These are phyloP conservation scores for Beta lomatogona DNA, from an alignment of 179 eudicot genomes.

Conservation along the genomic window DNA sequence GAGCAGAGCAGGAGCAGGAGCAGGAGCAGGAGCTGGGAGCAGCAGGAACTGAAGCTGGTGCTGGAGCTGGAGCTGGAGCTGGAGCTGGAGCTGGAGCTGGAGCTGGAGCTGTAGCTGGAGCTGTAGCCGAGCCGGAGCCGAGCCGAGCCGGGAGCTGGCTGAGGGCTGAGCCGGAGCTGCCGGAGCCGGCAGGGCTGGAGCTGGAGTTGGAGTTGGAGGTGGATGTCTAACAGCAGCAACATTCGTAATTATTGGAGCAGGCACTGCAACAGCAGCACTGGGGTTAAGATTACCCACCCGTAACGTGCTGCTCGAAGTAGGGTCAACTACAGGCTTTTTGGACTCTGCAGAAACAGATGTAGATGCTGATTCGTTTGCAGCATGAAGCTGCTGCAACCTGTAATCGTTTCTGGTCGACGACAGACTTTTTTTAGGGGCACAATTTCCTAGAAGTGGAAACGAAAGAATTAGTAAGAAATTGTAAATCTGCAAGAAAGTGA, in stretches of 20 bases:
- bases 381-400: constrained; percentile 73
- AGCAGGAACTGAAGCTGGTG: background rate
- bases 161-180: no score
- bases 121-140: background rate
- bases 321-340: constrained; percentile 44
- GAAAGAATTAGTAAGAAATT: background rate
- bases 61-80: background rate
- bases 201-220: background rate
- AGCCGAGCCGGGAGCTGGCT: no score
- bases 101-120: constrained; percentile 1
- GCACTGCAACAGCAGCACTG: constrained; percentile 5
- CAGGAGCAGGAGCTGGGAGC: background rate
- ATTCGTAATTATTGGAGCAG: constrained; percentile 12
- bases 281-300: constrained; percentile 38
- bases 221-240: constrained; percentile 9
- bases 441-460: constrained; percentile 55
- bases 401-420: constrained; percentile 93
- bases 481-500: background rate
- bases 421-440: constrained; percentile 83
- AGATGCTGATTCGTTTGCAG: constrained; percentile 42
- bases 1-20: no score
- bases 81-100: background rate
- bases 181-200: background rate
- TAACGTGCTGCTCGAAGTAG: constrained; percentile 33
- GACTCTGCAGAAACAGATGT: constrained; percentile 40